Evolutionary conservation across 2,329 filamentous ascomycete species (phyloP), one percentile per base, ranked within the genome.

Genomic region (Trichophyton benhamiae): DNA sequence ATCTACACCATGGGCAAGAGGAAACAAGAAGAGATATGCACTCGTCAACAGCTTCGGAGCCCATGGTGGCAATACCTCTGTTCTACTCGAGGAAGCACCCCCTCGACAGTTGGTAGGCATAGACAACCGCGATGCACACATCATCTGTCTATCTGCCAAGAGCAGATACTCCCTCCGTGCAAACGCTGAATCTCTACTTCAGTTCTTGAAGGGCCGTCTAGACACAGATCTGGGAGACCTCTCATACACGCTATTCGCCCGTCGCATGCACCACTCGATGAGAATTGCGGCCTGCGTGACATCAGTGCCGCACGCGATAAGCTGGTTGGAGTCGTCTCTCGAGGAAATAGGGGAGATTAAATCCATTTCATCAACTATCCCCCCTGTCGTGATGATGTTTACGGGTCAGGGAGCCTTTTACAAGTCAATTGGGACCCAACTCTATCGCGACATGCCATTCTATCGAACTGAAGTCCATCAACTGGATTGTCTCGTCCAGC

Each of bases 11-110:
- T 80, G 77, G 75, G 61, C 66, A 8, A 64, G 71, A 0, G 64
- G 52, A 20, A 66, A 65, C n/a, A 67, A 68, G n/a, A 72, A 72
- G 60, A 71, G 80, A 1, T 70, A 71, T 5, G 74, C 77, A 0
- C 70, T 77, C 22, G 71, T 87, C 64, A 89, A 89, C 75, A 88
- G 87, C 71, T 89, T 88, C 68, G 81, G 81, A 64, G 87, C 87
- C 1, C 83, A 86, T 33, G 86, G 86, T 60, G 86, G 86, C 7
- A 88, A 88, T 71, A 85, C 84, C 0, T 38, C 33, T 38, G 33
- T 38, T 38, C 33, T 38, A 38, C 33, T 38, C 33, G 33, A 38
- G 33, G 33, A 79, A 81, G 46, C 2, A 77, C 30, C 11, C 75
- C 2, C 13, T 77, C 0, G 72, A 75, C 62, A 75, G 27, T 17